These are phyloP conservation scores for Punctularia strigosozonata DNA, from an alignment of 768 basidiomycete species.

Conservation along the genomic window DNA sequence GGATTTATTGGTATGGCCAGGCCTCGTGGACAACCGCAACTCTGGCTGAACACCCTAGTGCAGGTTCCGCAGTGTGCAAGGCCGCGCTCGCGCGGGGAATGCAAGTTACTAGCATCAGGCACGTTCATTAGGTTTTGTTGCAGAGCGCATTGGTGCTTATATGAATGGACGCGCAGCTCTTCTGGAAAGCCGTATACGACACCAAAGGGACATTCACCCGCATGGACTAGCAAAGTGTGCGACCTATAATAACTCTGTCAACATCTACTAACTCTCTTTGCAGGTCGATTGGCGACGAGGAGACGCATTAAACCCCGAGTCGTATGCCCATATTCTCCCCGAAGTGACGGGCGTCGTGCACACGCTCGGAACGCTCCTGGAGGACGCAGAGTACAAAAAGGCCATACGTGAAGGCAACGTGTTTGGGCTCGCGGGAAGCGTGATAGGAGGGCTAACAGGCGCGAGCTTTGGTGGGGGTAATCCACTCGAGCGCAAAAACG, in stretches of 20 bases:
- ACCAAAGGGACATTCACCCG: constrained; percentile 81
- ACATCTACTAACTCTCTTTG: constrained; percentile 2
- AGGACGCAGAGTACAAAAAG: constrained; percentile 70
- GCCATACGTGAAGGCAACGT: constrained; percentile 51
- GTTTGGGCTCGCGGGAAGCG: constrained; percentile 33
- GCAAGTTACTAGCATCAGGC: constrained; percentile 88
- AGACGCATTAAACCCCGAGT: constrained; percentile 66
- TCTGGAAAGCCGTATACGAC: constrained; percentile 80
- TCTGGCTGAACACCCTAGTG: not conserved
- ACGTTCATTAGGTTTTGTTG: constrained; percentile 7
- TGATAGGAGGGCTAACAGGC: constrained; percentile 32
- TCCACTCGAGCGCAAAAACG: constrained; percentile 52
- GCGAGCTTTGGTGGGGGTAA: constrained; percentile 28
- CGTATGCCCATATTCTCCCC: constrained; percentile 60
- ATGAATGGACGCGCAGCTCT: constrained; percentile 35
- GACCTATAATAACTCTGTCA: constrained; percentile 6
- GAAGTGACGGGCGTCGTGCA: constrained; percentile 75
- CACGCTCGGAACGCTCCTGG: constrained; percentile 84
- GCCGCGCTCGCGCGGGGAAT: constrained; percentile 77
- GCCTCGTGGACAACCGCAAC: not conserved
- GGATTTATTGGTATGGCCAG: constrained; percentile 75
- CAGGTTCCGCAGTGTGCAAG: constrained; percentile 90
- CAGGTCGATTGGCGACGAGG: constrained; percentile 86
- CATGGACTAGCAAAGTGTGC: constrained; percentile 70
- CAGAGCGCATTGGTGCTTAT: not conserved